Evolutionary conservation across 2,329 filamentous ascomycete genomes (phyloP), one percentile per base, ranked within the genome.

Genomic region (Sclerotinia sclerotiorum): DNA sequence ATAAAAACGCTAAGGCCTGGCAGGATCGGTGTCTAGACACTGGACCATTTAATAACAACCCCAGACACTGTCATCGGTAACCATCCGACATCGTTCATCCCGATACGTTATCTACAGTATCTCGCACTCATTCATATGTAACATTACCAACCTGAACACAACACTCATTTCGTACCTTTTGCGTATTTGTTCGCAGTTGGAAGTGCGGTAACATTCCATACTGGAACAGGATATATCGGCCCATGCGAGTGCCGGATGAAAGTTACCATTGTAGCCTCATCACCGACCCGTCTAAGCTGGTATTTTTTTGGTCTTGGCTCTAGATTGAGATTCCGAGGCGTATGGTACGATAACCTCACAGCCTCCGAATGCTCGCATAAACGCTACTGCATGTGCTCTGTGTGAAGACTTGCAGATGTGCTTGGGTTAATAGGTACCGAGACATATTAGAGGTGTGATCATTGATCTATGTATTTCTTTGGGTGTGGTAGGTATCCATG

Each of bases 221-320:
- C 46, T 11, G n/a, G 32, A n/a, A 62, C 29, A 62, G 29, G 13
- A 48, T 51, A 39, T 29, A 49, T 35, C 32, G 44, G 58, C 3
- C 29, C 58, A 49, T 32, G 3, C 32, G 29, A 62, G 29, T 62
- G 58, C 29, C 29, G 46, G 58, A 61, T 49, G 44, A 44, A 61
- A 35, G 44, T 61, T 35, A 35, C 58, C 58, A 61, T 61, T 61
- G 10, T 24, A 49, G 58, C 29, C 58, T 49, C 49, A 61, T 21
- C 44, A 35, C 44, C 27, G 58, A 61, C 19, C 44, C 29, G 58
- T 62, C 29, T 51, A 49, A 62, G 60, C 60, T 62, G 46, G 58
- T 35, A 52, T 32, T 17, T 46, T 46, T 2, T 61, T 61, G 29
- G 44, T 19, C 27, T 46, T 32, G 60, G 29, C 49, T 24, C 32